Conservation (phyloP, 495 filamentous ascomycete genomes). For the Aspergillus panamensis region DNA sequence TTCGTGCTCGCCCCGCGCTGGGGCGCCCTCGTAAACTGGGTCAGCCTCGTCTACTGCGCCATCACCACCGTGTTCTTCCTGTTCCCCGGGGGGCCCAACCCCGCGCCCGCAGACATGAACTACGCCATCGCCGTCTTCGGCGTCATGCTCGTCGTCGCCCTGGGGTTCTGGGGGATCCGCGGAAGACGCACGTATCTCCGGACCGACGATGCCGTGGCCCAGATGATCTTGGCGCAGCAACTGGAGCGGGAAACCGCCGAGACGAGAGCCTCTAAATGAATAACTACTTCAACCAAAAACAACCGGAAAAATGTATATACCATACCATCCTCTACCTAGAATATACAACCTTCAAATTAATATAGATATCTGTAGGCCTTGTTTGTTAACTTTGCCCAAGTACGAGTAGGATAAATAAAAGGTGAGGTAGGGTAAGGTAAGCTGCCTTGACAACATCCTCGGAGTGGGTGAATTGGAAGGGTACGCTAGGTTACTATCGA, state of each 20-base stretch:
- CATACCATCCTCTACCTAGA: no score
- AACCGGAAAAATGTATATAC: no score
- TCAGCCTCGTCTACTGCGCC: slow-evolving; percentile 40
- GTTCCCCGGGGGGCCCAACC: slow-evolving; percentile 40
- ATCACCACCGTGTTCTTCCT: slow-evolving; percentile 46
- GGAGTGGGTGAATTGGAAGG: slow-evolving; percentile 25
- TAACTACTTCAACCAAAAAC: no score
- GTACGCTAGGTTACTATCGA: no score
- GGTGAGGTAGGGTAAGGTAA: background rate
- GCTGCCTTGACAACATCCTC: slow-evolving; percentile 20
- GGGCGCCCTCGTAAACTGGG: slow-evolving; percentile 33
- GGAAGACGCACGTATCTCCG: slow-evolving; percentile 36
- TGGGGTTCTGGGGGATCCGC: slow-evolving; percentile 41
- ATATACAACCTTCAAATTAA: no score
- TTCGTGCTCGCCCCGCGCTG: slow-evolving; percentile 35
- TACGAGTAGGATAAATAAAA: background rate
- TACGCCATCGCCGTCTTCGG: slow-evolving; percentile 49
- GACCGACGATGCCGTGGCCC: slow-evolving; percentile 40
- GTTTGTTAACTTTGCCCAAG: no score
- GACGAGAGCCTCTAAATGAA: background rate
- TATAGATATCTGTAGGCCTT: no score
- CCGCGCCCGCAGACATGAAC: slow-evolving; percentile 41
- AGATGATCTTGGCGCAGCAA: slow-evolving; percentile 41
- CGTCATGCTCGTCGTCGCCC: slow-evolving; percentile 44
- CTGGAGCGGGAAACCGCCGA: slow-evolving; percentile 30